These are phyloP conservation scores for Alternaria atra DNA, from an alignment of 2,329 filamentous ascomycete genomes.

Conservation along the genomic window DNA sequence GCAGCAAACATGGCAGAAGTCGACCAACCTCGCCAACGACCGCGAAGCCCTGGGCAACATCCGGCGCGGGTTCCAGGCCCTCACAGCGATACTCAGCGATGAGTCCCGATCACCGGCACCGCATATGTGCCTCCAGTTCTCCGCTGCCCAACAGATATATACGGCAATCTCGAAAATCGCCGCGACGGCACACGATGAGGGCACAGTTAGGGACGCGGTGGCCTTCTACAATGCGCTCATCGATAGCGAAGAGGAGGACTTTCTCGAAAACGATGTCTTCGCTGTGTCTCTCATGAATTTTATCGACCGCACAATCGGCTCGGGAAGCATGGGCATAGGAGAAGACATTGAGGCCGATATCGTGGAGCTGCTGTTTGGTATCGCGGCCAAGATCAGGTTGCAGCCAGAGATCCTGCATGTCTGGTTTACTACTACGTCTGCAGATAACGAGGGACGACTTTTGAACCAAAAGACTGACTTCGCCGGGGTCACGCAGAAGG, in stretches of 20 bases:
- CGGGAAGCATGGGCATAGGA: constrained; percentile 76
- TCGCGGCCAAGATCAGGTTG: constrained; percentile 93
- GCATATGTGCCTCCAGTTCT: constrained; percentile 90
- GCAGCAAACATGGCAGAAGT: constrained; percentile 69
- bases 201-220: constrained; percentile 84
- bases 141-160: constrained; percentile 86
- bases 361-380: constrained; percentile 92
- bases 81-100: constrained; percentile 78
- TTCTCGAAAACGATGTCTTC: constrained; percentile 86
- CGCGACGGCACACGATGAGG: constrained; percentile 82
- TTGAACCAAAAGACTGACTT: constrained; percentile 72
- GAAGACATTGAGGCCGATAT: constrained; percentile 86
- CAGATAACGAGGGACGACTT: constrained; percentile 52
- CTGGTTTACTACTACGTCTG: constrained; percentile 77
- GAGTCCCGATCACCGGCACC: constrained; percentile 88
- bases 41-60: constrained; percentile 61
- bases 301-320: constrained; percentile 78
- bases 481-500: constrained; percentile 82
- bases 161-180: constrained; percentile 89
- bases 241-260: constrained; percentile 95
- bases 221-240: constrained; percentile 89
- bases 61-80: constrained; percentile 62
- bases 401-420: constrained; percentile 86
- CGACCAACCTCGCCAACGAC: constrained; percentile 61
- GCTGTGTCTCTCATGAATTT: constrained; percentile 88